Evolutionary conservation across 106 monocot genomes (phyloP), one percentile per base, ranked within the genome.

Genomic region (Apostasia shenzhenica): DNA sequence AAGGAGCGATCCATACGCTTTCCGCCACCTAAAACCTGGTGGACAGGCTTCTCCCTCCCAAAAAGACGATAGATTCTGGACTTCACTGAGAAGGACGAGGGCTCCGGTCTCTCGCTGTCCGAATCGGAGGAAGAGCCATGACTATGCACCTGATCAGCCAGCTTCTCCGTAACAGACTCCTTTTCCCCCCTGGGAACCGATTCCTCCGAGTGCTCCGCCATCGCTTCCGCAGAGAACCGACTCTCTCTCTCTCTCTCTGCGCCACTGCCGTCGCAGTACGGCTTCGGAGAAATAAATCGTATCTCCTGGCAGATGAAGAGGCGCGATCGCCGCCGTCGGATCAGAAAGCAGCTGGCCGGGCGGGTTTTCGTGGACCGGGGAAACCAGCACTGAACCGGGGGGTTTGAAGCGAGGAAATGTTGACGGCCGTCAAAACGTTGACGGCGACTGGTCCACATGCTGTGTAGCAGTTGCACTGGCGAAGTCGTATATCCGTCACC

Each of bases 1-100:
- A 9, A 8, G 41, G 44, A 62, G 45, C 44, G n/a, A 53, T 51
- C 37, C 72, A 14, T 84, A 88, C 88, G 69, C 65, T 84, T 88
- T 57, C 88, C 78, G 56, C 84, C 88, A 46, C 88, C 88, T 38
- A 88, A 61, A 57, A 84, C 81, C 3, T 66, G 59, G 72, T 88
- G 84, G 41, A 88, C 73, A 40, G 88, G 88, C 74, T 76, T 60
- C 81, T 84, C 70, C 48, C 88, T 53, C 1, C 84, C 84, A 69
- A 88, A 88, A 60, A 88, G 58, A 40, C 81, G 81, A 57, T 43
- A 84, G 58, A 71, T 54, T 70, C 79, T 81, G 38, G 59, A 47
- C 72, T 71, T 77, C 12, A 48, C 58, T 11, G 67, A 5, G 2
- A 68, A 53, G 40, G 75, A 55, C 39, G 9, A 10, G 26, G 65